Evolutionary conservation across 768 basidiomycete species (phyloP), one percentile per base, ranked within the genome.

Genomic region (Sporobolomyces pararoseus): DNA sequence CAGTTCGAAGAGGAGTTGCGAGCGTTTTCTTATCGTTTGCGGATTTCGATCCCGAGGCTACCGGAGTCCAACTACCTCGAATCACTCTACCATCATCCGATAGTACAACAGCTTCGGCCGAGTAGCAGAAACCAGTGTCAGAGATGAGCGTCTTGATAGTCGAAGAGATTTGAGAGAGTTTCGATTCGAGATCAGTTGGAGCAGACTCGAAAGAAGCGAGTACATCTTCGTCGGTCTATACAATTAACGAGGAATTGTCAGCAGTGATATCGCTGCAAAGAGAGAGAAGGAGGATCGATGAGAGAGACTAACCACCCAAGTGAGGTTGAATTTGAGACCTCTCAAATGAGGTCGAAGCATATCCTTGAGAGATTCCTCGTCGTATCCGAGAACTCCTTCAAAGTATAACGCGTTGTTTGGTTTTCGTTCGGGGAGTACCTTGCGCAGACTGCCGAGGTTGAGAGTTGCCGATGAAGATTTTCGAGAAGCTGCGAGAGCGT

Each of bases 181-280:
- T 74, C n/a, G 47, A 0, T 19, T 70, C 72, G 42, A 74, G 72
- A 47, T 67, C 72, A 53, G 34, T 4, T 0, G 39, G 3, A 17
- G 53, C 7, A 4, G 52, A 42, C n/a, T 37, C 53, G 44, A 74
- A 70, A 7, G 72, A 54, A 49, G 58, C 46, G 35, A 76, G 61
- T 16, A 76, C 75, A 63, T 76, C 75, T 31, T 76, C 75, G 34
- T 76, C 75, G 39, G 68, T 73, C 71, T 75, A n/a, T n/a, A n/a
- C n/a, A n/a, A n/a, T n/a, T n/a, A n/a, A n/a, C n/a, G n/a, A n/a
- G n/a, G n/a, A n/a, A n/a, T n/a, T n/a, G n/a, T n/a, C n/a, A n/a
- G n/a, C n/a, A n/a, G n/a, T n/a, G n/a, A n/a, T n/a, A n/a, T n/a
- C n/a, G n/a, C n/a, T n/a, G n/a, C n/a, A n/a, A n/a, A n/a, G n/a